These are phyloP conservation scores for Pelargonium fulgidum DNA, from an alignment of 441 rosid genomes.

Conservation along the genomic window DNA sequence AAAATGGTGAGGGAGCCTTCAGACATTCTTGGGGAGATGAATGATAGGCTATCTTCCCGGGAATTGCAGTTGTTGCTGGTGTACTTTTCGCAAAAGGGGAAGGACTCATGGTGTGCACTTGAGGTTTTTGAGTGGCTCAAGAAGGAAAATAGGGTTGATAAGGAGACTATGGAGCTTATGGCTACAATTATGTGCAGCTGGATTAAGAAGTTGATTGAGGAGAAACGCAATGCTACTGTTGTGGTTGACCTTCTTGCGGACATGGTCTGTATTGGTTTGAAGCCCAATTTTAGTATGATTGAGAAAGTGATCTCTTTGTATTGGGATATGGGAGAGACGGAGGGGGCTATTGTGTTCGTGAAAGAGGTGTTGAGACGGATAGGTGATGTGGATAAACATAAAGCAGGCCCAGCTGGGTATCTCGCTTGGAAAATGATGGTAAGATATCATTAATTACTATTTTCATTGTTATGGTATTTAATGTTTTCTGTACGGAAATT, in stretches of 20 bases:
- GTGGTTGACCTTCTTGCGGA: conserved; percentile 73
- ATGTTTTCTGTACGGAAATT: not conserved
- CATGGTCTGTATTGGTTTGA: conserved; percentile 86
- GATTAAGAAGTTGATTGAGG: conserved; percentile 69
- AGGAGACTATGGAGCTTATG: conserved; percentile 91
- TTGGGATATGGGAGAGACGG: conserved; percentile 66
- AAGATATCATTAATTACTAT: conserved; percentile 18
- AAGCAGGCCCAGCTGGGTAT: conserved; percentile 82
- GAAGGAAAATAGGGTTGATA: conserved; percentile 72
- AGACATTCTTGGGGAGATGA: conserved; percentile 82
- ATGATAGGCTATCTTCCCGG: conserved; percentile 63
- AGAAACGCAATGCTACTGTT: conserved; percentile 46
- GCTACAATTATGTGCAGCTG: conserved; percentile 83
- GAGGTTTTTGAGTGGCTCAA: conserved; percentile 92
- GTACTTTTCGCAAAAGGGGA: conserved; percentile 87
- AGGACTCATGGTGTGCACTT: conserved; percentile 91
- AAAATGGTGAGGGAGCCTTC: conserved; percentile 89
- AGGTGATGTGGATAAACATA: conserved; percentile 43
- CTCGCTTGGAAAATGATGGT: conserved; percentile 97
- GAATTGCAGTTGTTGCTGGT: conserved; percentile 77
- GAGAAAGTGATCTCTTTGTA: conserved; percentile 85
- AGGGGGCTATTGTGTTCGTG: conserved; percentile 56
- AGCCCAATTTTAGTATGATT: conserved; percentile 80
- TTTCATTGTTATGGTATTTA: not conserved
- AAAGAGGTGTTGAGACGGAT: conserved; percentile 56